A percentile compares a stretch with the other conserved stretches of the same genome.
Conservation (phyloP, 345 rosid species). For the Lenwebbia sp. region DNA sequence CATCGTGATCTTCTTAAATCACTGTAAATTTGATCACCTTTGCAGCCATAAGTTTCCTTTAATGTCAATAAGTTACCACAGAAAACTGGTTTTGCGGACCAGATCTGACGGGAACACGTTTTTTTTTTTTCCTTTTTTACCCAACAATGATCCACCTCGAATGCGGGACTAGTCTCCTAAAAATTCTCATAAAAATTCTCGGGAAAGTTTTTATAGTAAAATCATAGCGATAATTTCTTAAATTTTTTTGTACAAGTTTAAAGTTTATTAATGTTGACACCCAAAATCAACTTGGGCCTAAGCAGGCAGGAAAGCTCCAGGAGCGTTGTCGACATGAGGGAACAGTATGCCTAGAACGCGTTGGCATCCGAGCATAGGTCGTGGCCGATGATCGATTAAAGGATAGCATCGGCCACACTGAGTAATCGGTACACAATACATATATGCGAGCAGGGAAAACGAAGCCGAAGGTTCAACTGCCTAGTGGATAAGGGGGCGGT, state of each 20-base stretch:
- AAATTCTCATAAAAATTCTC: neutral
- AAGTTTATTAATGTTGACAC: no score
- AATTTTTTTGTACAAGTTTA: neutral
- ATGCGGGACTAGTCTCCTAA: neutral
- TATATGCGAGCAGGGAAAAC: no score
- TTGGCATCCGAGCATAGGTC: no score
- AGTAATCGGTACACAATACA: no score
- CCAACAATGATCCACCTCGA: neutral
- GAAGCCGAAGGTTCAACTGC: no score
- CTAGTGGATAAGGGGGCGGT: no score
- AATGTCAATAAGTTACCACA: neutral
- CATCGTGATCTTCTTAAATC: neutral
- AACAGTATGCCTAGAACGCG: no score
- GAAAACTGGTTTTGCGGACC: neutral
- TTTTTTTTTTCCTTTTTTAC: neutral
- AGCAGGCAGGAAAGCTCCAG: no score
- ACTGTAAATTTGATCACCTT: neutral
- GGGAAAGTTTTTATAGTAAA: neutral
- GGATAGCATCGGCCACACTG: no score
- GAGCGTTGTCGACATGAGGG: no score
- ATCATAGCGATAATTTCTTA: neutral
- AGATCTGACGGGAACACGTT: neutral
- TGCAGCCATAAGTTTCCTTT: neutral
- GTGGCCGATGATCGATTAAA: no score
- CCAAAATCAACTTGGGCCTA: no score